These are phyloP conservation scores for Malus fusca DNA, from an alignment of 306 rosid genomes.

Conservation along the genomic window DNA sequence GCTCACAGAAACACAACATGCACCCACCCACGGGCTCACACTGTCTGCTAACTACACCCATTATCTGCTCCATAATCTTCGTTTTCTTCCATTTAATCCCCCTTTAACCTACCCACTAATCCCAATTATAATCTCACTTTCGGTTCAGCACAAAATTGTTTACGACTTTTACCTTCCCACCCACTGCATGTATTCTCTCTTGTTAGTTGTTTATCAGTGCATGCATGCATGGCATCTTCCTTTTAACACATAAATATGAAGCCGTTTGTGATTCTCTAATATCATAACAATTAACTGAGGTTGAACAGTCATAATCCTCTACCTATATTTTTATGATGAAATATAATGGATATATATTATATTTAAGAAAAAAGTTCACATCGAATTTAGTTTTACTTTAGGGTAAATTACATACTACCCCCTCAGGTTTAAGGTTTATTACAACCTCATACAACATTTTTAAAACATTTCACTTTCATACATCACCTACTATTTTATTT, in stretches of 20 bases:
- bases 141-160: slow-evolving; percentile 5
- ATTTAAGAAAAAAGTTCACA: neutral
- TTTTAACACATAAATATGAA: neutral
- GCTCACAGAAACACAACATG: slow-evolving; percentile 3
- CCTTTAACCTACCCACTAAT: neutral
- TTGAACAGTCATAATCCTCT: neutral
- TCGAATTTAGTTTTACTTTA: neutral
- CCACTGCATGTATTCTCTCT: slow-evolving; percentile 1
- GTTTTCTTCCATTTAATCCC: neutral
- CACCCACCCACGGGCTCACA: neutral
- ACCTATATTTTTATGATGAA: neutral
- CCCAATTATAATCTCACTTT: neutral
- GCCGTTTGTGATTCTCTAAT: neutral
- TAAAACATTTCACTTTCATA: too few relatives aligned
- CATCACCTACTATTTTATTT: too few relatives aligned
- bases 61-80: slow-evolving; percentile 2
- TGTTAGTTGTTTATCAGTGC: neutral
- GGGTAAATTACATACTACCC: too few relatives aligned
- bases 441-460: too few relatives aligned
- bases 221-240: neutral
- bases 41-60: slow-evolving; percentile 2
- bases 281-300: neutral
- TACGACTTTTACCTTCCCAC: neutral
- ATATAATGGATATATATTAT: neutral
- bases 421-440: too few relatives aligned